Evolutionary conservation across 306 rosid species (phyloP).

Genomic region (Oxytropis ochrocephala): DNA sequence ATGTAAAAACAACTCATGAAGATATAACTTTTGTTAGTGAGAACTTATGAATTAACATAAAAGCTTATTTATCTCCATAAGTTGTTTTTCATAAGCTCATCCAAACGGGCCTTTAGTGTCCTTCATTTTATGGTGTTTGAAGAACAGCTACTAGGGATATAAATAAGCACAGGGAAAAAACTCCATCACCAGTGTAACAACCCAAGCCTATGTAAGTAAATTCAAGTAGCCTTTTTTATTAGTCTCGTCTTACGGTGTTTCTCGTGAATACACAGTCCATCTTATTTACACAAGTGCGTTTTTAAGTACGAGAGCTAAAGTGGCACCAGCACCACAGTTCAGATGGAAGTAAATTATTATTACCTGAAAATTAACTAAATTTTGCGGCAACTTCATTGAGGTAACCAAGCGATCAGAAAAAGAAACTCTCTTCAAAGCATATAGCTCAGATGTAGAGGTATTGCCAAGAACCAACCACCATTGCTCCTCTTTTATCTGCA

Average conservation of each 20-base stretch:
- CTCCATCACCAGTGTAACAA: not conserved
- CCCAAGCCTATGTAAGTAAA: not conserved
- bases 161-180: not conserved
- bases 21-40: no score
- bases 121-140: conserved; percentile 2
- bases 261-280: not conserved
- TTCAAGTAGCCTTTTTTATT: not conserved
- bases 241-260: not conserved
- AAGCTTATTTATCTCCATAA: no score
- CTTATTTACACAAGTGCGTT: not conserved
- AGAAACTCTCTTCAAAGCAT: conserved; percentile 77
- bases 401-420: conserved; percentile 68
- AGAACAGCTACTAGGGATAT: not conserved
- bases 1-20: no score
- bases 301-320: not conserved
- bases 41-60: no score
- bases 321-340: not conserved
- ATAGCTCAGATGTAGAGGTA: conserved; percentile 59
- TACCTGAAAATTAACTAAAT: conserved; percentile 47
- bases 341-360: conserved; percentile 4
- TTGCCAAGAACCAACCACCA: conserved; percentile 98
- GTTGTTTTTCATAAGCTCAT: no score
- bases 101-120: no score
- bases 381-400: conserved; percentile 67
- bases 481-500: conserved; percentile 87